Conservation (phyloP, 148 eudicot genomes). For the Silene conica region DNA sequence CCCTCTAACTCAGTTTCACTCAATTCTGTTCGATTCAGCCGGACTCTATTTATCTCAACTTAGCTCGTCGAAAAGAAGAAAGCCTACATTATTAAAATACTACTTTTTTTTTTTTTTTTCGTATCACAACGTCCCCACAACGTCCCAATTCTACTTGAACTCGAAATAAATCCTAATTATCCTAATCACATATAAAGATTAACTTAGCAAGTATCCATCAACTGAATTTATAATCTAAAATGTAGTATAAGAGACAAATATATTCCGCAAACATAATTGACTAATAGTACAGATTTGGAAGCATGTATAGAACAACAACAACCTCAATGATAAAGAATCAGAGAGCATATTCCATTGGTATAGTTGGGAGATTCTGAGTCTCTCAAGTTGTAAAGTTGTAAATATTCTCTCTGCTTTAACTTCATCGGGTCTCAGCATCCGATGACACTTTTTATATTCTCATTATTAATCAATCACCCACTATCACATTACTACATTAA, state of each 20-base stretch:
- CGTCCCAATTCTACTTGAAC: too few species aligned
- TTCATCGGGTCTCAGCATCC: slow-evolving; percentile 19
- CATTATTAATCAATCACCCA: background rate
- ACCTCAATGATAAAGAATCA: slow-evolving; percentile 2
- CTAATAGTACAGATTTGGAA: background rate
- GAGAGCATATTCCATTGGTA: slow-evolving; percentile 28
- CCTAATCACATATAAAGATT: too few species aligned
- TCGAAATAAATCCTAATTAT: too few species aligned
- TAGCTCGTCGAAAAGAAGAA: too few species aligned
- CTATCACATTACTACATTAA: background rate
- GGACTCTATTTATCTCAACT: too few species aligned
- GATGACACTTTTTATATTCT: slow-evolving; percentile 11
- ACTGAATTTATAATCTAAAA: too few species aligned
- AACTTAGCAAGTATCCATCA: too few species aligned
- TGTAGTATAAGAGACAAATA: slow-evolving; percentile 1
- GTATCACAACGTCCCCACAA: too few species aligned
- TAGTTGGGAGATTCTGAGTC: slow-evolving; percentile 18
- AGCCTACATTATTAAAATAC: too few species aligned
- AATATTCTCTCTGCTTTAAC: slow-evolving; percentile 5
- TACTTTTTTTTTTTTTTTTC: too few species aligned
- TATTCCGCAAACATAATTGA: slow-evolving; percentile 1
- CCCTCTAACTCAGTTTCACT: too few species aligned
- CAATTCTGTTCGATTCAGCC: too few species aligned
- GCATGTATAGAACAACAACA: slow-evolving; percentile 21
- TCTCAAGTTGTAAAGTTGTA: slow-evolving; percentile 5